A percentile compares a stretch with the other conserved stretches of the same genome.
Evolutionary conservation across 257 asterid species (phyloP).

Genomic region (Ligustrum vulgare): DNA sequence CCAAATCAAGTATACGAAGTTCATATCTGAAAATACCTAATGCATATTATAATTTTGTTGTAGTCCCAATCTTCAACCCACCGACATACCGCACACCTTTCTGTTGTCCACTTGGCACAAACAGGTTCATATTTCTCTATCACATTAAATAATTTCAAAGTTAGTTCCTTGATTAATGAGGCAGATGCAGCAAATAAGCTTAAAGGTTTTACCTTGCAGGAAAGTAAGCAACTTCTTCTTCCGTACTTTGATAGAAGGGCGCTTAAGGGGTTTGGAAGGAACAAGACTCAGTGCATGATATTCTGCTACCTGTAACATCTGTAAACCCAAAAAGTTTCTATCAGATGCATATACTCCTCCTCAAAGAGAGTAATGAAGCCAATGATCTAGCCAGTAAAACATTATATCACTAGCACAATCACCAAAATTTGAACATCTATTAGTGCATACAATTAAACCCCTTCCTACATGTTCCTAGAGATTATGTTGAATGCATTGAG

Average conservation of each 20-base stretch:
- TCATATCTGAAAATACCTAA: conserved; percentile 41
- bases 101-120: conserved; percentile 94
- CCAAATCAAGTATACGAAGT: background rate
- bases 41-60: conserved; percentile 84
- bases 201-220: conserved; percentile 53
- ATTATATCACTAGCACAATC: too few species aligned
- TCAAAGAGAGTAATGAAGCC: too few species aligned
- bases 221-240: conserved; percentile 78
- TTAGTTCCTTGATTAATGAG: conserved; percentile 17
- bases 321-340: conserved; percentile 25
- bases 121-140: conserved; percentile 93
- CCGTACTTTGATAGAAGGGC: conserved; percentile 86
- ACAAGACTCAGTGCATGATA: conserved; percentile 72
- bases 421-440: too few species aligned
- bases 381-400: too few species aligned
- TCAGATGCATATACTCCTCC: background rate
- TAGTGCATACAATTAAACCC: background rate
- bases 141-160: conserved; percentile 27
- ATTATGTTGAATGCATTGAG: conserved; percentile 14
- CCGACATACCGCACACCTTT: conserved; percentile 99
- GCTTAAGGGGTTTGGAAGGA: conserved; percentile 69
- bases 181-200: conserved; percentile 13
- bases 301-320: conserved; percentile 94
- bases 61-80: conserved; percentile 99
- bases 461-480: conserved; percentile 10